A percentile compares a stretch with the other conserved stretches of the same genome.
These are phyloP conservation scores for Melanogaster broomeanus DNA, from an alignment of 768 basidiomycete genomes.

Conservation along the genomic window DNA sequence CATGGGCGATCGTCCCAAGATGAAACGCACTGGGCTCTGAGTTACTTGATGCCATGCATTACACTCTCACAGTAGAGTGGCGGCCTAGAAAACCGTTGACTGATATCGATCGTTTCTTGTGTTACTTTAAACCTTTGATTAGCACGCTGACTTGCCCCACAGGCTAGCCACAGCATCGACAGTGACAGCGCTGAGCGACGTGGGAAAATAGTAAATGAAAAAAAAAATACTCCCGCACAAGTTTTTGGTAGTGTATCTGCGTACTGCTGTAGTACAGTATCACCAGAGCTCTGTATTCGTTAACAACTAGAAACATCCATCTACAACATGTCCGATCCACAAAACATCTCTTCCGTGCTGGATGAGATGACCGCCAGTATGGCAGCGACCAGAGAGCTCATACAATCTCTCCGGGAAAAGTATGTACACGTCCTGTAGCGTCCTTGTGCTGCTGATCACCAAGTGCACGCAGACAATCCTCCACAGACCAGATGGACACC, in stretches of 20 bases:
- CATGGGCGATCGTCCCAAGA: conserved; percentile 23
- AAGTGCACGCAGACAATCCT: conserved; percentile 25
- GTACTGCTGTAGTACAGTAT: too few species aligned
- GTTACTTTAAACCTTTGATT: background rate
- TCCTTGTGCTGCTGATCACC: conserved; percentile 20
- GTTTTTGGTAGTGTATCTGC: background rate
- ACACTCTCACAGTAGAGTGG: conserved; percentile 46
- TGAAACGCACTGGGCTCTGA: conserved; percentile 72
- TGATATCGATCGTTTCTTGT: conserved; percentile 40
- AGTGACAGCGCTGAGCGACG: too few species aligned
- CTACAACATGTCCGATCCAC: conserved; percentile 18
- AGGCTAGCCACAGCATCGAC: too few species aligned
- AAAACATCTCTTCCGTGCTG: conserved; percentile 30
- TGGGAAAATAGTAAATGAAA: too few species aligned
- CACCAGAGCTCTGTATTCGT: too few species aligned
- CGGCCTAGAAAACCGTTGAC: conserved; percentile 70
- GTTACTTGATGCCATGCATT: conserved; percentile 49
- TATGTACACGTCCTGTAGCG: conserved; percentile 30
- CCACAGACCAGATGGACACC: conserved; percentile 45
- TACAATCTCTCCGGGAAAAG: conserved; percentile 59
- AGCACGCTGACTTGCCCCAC: conserved; percentile 10
- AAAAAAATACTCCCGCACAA: background rate
- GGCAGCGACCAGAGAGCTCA: conserved; percentile 54
- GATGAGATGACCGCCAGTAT: conserved; percentile 67
- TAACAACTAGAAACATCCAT: background rate